Base-by-base conservation (phyloP, 352 stramenopile species). In the Phytopythium cucurbitacearum region DNA sequence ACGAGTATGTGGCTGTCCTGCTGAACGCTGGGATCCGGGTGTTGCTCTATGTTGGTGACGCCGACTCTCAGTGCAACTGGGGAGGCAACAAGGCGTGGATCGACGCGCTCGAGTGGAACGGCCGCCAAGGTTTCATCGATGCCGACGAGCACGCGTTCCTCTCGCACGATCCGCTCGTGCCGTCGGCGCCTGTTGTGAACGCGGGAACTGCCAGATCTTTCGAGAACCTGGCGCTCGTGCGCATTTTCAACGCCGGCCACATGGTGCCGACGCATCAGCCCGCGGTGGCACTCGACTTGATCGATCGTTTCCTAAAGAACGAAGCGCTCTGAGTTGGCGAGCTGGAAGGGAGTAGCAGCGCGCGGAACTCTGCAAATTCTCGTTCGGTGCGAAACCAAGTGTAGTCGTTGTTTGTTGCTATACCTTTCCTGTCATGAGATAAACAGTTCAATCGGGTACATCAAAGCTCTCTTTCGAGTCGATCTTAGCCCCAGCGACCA, bases 1-100 rank as follows among this genome's bases (percentile, higher is more conserved):
- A 89, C 13, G 56, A 71, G 5, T 78, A 89, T 43, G 69, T 98
- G 5, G 72, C 74, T 5, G 76, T 94, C 39, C 58, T 98, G 45
- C 70, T 98, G 3, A 59, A 81, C 40, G 48, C 59, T 5, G 63
- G 59, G n/a, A 46, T 88, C 34, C 71, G 63, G 0, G 89, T 96
- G 7, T 74, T 98, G 21, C 90, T 99, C 53, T 98, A 98, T 70
- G 84, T 93, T 6, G 95, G 96, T 45, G 96, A 98, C 65, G 75
- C 89, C 4, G 96, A 98, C 60, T 96, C 96, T 51, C 95, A 98
- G 61, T 98, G 90, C 76, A 98, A 98, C 62, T 98, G 94, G 71
- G 57, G 97, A 21, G 96, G 95, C 38, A 98, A 98, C 62, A 64
- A 96, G 50, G 93, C 91, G 7, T 98, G 94, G 94, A 97, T 90